Conservation (phyloP, 2,329 filamentous ascomycete genomes). For the Ceratocystis variospora region DNA sequence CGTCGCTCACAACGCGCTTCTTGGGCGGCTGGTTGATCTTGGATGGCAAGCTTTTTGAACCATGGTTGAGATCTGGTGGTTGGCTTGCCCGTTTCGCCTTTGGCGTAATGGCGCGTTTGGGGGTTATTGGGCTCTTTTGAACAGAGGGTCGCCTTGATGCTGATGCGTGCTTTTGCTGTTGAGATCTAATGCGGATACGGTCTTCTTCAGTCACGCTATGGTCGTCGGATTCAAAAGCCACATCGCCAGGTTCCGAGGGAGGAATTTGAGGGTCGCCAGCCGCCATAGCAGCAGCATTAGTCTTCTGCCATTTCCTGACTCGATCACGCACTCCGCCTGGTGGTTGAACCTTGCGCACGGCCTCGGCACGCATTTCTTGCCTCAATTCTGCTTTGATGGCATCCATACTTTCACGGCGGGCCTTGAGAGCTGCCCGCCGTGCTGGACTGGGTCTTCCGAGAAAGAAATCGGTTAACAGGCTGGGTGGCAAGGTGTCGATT, state of each 20-base stretch:
- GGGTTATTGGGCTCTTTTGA: constrained; percentile 24
- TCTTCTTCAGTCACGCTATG: constrained; percentile 49
- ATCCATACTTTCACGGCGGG: constrained; percentile 45
- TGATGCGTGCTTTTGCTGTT: constrained; percentile 28
- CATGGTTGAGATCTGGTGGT: constrained; percentile 11
- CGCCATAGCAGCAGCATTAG: constrained; percentile 52
- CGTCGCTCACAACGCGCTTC: constrained; percentile 86
- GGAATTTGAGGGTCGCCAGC: constrained; percentile 38
- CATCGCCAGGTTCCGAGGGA: constrained; percentile 45
- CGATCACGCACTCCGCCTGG: constrained; percentile 61
- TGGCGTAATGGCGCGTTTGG: constrained; percentile 5
- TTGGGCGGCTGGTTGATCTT: constrained; percentile 50
- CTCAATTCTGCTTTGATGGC: constrained; percentile 40
- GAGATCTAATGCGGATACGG: constrained; percentile 42
- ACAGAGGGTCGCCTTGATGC: constrained; percentile 21
- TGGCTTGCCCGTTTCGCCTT: constrained; percentile 4
- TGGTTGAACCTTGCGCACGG: constrained; percentile 45
- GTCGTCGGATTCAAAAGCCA: constrained; percentile 46
- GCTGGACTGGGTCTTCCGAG: constrained; percentile 42
- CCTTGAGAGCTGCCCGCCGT: constrained; percentile 38
- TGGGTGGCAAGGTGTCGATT: constrained; percentile 31
- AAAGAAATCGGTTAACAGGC: constrained; percentile 43
- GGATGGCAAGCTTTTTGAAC: constrained; percentile 22
- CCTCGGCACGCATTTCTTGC: constrained; percentile 28
- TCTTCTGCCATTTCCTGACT: constrained; percentile 73